Percentiles rank a stretch among this genome's conserved stretches.
Evolutionary conservation across 2,329 filamentous ascomycete species (phyloP).

Genomic region (Graphium sp.): DNA sequence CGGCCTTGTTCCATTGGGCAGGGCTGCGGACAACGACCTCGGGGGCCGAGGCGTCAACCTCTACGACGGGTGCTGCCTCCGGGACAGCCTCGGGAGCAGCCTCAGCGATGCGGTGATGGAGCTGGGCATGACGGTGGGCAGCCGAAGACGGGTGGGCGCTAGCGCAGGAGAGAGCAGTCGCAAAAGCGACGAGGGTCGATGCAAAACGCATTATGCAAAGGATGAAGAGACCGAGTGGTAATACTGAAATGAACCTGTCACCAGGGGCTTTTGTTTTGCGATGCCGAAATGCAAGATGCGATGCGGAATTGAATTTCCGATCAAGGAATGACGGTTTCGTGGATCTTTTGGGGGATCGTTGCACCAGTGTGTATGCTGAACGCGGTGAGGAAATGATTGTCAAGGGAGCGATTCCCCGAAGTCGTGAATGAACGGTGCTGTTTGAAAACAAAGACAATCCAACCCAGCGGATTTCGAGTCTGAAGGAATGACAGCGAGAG

Average conservation of each 20-base stretch:
- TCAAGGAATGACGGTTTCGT: background rate
- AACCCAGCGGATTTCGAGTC: too few relatives aligned
- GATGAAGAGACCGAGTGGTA: too few relatives aligned
- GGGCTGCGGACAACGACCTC: background rate
- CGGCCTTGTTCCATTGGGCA: conserved; percentile 2
- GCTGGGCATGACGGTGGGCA: conserved; percentile 16
- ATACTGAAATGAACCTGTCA: too few relatives aligned
- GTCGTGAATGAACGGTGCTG: too few relatives aligned
- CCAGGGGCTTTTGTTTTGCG: too few relatives aligned
- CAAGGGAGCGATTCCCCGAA: background rate
- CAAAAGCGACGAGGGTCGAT: conserved; percentile 16
- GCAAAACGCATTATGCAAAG: conserved; percentile 23
- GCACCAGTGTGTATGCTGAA: background rate
- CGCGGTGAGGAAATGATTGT: background rate
- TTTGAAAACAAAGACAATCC: too few relatives aligned
- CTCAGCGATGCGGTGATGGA: conserved; percentile 12
- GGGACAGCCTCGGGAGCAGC: conserved; percentile 9
- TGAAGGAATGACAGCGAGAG: conserved; percentile 4
- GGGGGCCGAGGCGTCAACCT: conserved; percentile 6
- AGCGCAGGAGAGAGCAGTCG: conserved; percentile 20
- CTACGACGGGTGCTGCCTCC: conserved; percentile 2
- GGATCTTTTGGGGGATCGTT: background rate
- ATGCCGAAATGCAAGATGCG: too few relatives aligned
- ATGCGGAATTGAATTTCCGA: conserved; percentile 6
- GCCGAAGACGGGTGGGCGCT: conserved; percentile 22